A percentile compares a stretch with the other conserved stretches of the same genome.
Evolutionary conservation across 768 basidiomycete species (phyloP).

Genomic region (Mycena haematopus): DNA sequence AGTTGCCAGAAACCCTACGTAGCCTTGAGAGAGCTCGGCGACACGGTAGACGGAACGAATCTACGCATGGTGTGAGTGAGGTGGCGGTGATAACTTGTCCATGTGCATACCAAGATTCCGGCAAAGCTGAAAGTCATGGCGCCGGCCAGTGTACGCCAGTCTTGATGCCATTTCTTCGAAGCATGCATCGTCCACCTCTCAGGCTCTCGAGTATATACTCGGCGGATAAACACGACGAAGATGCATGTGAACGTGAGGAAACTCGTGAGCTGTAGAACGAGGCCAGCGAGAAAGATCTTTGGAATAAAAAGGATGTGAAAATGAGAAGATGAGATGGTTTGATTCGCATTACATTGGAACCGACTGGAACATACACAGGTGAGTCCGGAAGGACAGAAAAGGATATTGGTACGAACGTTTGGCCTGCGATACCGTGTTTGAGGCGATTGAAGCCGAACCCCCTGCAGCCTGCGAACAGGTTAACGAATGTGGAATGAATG

Average conservation of each 20-base stretch:
- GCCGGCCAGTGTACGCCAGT: conserved; percentile 64
- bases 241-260: conserved; percentile 56
- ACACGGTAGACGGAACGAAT: conserved; percentile 69
- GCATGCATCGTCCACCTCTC: conserved; percentile 48
- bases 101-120: conserved; percentile 62
- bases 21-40: conserved; percentile 71
- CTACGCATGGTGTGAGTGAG: conserved; percentile 36
- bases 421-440: conserved; percentile 37
- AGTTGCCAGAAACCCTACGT: conserved; percentile 58
- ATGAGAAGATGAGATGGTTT: not conserved
- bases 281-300: conserved; percentile 63
- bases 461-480: conserved; percentile 48
- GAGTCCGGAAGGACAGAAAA: not conserved
- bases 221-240: conserved; percentile 54
- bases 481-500: not conserved
- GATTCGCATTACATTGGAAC: conserved; percentile 4
- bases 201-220: conserved; percentile 49
- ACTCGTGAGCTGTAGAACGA: conserved; percentile 61
- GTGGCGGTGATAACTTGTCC: not conserved
- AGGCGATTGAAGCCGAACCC: conserved; percentile 52
- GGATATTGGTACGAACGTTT: conserved; percentile 43
- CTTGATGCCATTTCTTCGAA: conserved; percentile 51
- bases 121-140: conserved; percentile 62
- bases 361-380: conserved; percentile 1
- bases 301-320: not conserved